These are phyloP conservation scores for Mortierella sp. DNA, from an alignment of 371 early-diverging fungal genomes.

Conservation along the genomic window DNA sequence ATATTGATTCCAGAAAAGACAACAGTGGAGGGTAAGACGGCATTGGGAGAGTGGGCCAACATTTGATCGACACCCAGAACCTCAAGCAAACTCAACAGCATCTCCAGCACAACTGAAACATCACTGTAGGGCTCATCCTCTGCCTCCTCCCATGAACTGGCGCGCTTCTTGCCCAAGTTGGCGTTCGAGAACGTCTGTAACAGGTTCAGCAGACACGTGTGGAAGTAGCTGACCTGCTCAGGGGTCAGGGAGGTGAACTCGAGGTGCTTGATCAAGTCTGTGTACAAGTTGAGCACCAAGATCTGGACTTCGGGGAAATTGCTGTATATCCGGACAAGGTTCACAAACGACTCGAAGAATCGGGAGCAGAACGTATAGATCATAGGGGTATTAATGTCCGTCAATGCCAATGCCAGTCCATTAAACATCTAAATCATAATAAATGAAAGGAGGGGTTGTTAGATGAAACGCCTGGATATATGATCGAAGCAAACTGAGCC, in stretches of 20 bases:
- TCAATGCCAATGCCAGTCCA: constrained; percentile 81
- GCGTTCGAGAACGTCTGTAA: constrained; percentile 44
- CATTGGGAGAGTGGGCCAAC: constrained; percentile 37
- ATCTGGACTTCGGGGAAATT: constrained; percentile 74
- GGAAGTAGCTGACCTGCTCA: constrained; percentile 42
- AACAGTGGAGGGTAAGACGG: constrained; percentile 71
- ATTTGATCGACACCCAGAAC: constrained; percentile 46
- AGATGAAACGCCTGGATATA: neutral
- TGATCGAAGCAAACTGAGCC: neutral
- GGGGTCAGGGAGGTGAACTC: constrained; percentile 55
- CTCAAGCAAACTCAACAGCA: constrained; percentile 62
- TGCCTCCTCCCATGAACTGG: constrained; percentile 66
- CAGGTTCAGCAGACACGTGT: constrained; percentile 33
- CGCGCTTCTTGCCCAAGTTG: constrained; percentile 65
- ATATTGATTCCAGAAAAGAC: constrained; percentile 78
- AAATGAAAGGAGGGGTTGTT: constrained; percentile 3
- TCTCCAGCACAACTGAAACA: constrained; percentile 71
- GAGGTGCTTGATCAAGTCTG: constrained; percentile 66
- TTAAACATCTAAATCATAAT: constrained; percentile 72
- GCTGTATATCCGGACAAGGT: constrained; percentile 76
- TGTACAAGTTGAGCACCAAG: constrained; percentile 73
- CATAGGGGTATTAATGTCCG: constrained; percentile 71
- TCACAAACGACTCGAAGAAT: constrained; percentile 76
- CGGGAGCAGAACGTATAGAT: constrained; percentile 71
- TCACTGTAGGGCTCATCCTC: constrained; percentile 81